phyloP scores from a whole-genome alignment of 2,329 filamentous ascomycete genomes.

The Macrophomina tecta region DNA sequence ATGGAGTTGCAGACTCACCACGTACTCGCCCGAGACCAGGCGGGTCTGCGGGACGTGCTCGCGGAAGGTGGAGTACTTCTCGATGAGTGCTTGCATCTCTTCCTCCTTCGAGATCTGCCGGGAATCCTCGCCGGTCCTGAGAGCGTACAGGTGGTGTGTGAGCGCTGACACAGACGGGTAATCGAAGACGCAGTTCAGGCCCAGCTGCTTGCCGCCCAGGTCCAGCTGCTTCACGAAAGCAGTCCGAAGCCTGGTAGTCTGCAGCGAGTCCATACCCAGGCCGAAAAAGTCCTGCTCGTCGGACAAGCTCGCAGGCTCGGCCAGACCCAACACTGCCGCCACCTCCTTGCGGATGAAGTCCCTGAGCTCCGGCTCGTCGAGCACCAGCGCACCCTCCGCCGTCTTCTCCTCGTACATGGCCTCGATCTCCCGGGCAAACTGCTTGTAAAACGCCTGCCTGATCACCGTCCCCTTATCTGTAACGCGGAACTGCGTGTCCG shows the following conservation, averaged over 20 bases:
- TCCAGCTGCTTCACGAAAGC: constrained; percentile 60
- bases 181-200: constrained; percentile 66
- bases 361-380: constrained; percentile 42
- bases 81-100: constrained; percentile 55
- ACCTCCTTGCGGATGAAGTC: constrained; percentile 36
- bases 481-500: constrained; percentile 53
- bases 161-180: constrained; percentile 57
- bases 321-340: constrained; percentile 32
- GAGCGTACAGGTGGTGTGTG: constrained; percentile 51
- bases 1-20: constrained; percentile 19
- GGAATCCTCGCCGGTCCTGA: constrained; percentile 48
- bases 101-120: constrained; percentile 46
- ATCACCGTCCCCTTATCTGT: constrained; percentile 66
- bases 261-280: constrained; percentile 64
- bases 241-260: constrained; percentile 62
- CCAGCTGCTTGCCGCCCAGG: constrained; percentile 53
- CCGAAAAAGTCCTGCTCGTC: constrained; percentile 60
- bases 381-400: constrained; percentile 32
- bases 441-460: constrained; percentile 57
- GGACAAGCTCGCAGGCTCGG: constrained; percentile 32
- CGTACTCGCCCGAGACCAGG: constrained; percentile 30
- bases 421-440: constrained; percentile 57
- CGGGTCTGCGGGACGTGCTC: constrained; percentile 32
- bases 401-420: constrained; percentile 47
- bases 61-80: constrained; percentile 50